phyloP scores from a whole-genome alignment of 2,329 filamentous ascomycete genomes.

The Aureobasidium sp. region DNA sequence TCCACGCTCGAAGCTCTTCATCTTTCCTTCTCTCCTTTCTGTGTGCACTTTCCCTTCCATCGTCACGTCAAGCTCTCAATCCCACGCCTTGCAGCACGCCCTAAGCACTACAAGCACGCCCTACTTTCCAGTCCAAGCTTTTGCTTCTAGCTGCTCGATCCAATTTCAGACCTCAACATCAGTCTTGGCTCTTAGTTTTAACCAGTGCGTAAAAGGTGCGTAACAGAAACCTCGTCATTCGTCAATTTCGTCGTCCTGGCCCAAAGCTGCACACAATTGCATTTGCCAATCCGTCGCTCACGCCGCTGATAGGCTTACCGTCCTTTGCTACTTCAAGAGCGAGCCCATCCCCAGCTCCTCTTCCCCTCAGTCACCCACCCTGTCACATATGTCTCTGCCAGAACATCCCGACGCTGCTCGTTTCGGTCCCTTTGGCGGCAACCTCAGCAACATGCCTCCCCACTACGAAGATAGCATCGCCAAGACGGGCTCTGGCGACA shows the following conservation, averaged over 20 bases:
- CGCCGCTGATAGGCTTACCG: slow-evolving; percentile 7
- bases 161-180: slow-evolving; percentile 8
- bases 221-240: slow-evolving; percentile 8
- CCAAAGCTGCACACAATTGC: neutral
- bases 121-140: slow-evolving; percentile 4
- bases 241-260: neutral
- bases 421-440: slow-evolving; percentile 6
- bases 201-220: slow-evolving; percentile 4
- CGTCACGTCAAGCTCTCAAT: neutral
- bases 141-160: neutral
- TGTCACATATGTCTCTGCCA: slow-evolving; percentile 9
- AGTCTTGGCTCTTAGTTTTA: neutral
- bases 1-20: no score
- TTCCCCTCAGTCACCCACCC: slow-evolving; percentile 1
- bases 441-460: slow-evolving; percentile 8
- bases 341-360: neutral
- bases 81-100: slow-evolving; percentile 1
- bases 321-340: neutral
- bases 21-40: neutral
- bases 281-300: slow-evolving; percentile 7
- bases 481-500: slow-evolving; percentile 17
- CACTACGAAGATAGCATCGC: slow-evolving; percentile 8
- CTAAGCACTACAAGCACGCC: slow-evolving; percentile 8
- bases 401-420: slow-evolving; percentile 5
- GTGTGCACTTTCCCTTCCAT: neutral